Conservation (phyloP, 306 rosid species). For the Cicer bijugum region DNA sequence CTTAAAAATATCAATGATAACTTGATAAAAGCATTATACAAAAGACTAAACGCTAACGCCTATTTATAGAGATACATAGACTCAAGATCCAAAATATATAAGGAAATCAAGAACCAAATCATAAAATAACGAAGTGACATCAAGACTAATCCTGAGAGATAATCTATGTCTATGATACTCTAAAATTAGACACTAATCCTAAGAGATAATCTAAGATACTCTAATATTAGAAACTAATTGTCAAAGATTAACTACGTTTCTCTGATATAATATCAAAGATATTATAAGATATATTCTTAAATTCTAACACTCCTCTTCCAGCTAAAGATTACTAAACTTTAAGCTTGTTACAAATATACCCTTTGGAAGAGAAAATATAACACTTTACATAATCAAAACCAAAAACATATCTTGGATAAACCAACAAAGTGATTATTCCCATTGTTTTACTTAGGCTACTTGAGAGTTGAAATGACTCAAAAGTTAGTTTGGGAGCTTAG, state of each 20-base stretch:
- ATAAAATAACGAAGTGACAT: conserved; percentile 1
- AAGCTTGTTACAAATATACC: background rate
- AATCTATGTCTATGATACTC: background rate
- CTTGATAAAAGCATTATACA: background rate
- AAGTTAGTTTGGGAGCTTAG: background rate
- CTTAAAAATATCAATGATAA: background rate
- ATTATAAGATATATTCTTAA: background rate
- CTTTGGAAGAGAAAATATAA: background rate
- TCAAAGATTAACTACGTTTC: background rate
- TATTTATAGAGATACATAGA: background rate
- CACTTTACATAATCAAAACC: background rate
- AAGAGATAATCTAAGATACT: background rate
- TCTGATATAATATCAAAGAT: background rate
- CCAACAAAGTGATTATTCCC: background rate
- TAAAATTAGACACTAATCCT: background rate
- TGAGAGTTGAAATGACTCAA: background rate
- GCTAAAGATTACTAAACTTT: background rate
- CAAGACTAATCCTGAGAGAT: background rate
- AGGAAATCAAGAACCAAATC: conserved; percentile 7
- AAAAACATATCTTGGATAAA: background rate
- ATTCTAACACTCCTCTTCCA: background rate
- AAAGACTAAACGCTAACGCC: background rate
- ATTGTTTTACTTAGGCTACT: background rate
- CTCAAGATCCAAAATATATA: background rate
- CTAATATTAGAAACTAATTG: background rate